A percentile compares a stretch with the other conserved stretches of the same genome.
These are phyloP conservation scores for Suhomyces guaymorum DNA, from an alignment of 1,139 yeast genomes.

Conservation along the genomic window DNA sequence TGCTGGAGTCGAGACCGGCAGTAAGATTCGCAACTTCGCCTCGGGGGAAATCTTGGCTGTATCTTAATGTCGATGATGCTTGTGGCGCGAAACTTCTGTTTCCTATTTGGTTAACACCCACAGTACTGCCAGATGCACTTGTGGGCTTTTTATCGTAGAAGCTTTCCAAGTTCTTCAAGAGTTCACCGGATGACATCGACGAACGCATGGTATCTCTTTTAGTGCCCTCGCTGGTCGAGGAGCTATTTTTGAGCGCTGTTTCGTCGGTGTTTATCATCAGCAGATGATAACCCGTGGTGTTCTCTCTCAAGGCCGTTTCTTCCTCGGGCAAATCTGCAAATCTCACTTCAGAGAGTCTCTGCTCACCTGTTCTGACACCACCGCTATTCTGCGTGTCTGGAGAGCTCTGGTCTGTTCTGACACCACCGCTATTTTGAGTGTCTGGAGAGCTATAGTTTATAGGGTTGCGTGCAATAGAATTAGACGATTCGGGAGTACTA, in stretches of 20 bases:
- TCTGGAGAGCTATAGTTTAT: conserved; percentile 7
- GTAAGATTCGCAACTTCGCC: conserved; percentile 21
- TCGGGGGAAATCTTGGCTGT: conserved; percentile 13
- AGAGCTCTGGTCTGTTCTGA: conserved; percentile 8
- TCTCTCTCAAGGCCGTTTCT: conserved; percentile 10
- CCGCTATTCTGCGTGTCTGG: conserved; percentile 4
- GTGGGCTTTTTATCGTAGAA: conserved; percentile 9
- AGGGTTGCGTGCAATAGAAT: conserved; percentile 4
- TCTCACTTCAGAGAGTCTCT: conserved; percentile 4
- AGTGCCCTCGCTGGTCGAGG: conserved; percentile 4
- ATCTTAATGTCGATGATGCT: conserved; percentile 13
- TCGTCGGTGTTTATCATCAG: conserved; percentile 19
- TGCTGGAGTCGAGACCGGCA: conserved; percentile 30
- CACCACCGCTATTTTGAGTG: conserved; percentile 5
- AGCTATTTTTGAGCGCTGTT: conserved; percentile 13
- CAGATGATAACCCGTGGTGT: conserved; percentile 11
- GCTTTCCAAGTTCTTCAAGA: conserved; percentile 31
- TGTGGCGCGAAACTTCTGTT: conserved; percentile 8
- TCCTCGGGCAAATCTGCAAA: conserved; percentile 2
- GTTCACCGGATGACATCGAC: conserved; percentile 41
- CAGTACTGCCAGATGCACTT: background rate
- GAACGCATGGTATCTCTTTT: conserved; percentile 21
- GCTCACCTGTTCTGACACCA: background rate
- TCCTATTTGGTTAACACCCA: conserved; percentile 2
- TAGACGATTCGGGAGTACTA: conserved; percentile 4